phyloP scores from a whole-genome alignment of 1,139 yeast genomes.

The Oligophagozyma castellii region DNA sequence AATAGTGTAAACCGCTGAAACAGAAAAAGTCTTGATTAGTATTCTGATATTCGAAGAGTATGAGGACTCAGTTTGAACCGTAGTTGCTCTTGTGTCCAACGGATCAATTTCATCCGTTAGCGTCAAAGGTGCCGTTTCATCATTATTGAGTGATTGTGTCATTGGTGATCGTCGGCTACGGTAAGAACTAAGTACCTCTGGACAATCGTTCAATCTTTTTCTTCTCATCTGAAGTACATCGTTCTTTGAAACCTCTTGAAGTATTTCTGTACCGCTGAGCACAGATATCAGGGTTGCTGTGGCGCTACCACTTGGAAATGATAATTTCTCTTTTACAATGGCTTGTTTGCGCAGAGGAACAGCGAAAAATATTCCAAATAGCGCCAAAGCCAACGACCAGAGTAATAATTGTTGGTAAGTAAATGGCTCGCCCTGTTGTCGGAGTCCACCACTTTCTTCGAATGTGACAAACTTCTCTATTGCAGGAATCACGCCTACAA shows the following conservation, averaged over 20 bases:
- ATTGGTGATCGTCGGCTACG: constrained; percentile 4
- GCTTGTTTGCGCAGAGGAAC: constrained; percentile 78
- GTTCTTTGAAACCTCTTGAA: constrained; percentile 29
- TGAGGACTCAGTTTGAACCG: constrained; percentile 17
- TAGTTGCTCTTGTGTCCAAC: not conserved
- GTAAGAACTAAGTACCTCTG: constrained; percentile 20
- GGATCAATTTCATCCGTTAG: constrained; percentile 1
- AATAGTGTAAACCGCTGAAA: constrained; percentile 64
- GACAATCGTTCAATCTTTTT: constrained; percentile 18
- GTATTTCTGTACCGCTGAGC: constrained; percentile 53
- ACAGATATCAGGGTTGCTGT: constrained; percentile 89
- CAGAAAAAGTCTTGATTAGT: constrained; percentile 43
- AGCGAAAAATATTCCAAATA: constrained; percentile 93
- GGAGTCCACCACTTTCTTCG: constrained; percentile 59
- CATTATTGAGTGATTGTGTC: too few species aligned
- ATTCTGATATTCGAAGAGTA: constrained; percentile 47
- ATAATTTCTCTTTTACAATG: constrained; percentile 67
- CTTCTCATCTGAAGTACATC: constrained; percentile 18
- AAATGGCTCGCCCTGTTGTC: constrained; percentile 26
- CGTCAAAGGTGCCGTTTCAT: constrained; percentile 2
- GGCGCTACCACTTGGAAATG: constrained; percentile 93
- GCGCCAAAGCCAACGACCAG: constrained; percentile 81
- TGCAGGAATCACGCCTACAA: constrained; percentile 95
- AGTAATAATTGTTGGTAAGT: constrained; percentile 40
- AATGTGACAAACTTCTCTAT: constrained; percentile 72